A percentile compares a stretch with the other conserved stretches of the same genome.
Evolutionary conservation across 257 asterid species (phyloP).

Genomic region (Ophiorrhiza pumila): DNA sequence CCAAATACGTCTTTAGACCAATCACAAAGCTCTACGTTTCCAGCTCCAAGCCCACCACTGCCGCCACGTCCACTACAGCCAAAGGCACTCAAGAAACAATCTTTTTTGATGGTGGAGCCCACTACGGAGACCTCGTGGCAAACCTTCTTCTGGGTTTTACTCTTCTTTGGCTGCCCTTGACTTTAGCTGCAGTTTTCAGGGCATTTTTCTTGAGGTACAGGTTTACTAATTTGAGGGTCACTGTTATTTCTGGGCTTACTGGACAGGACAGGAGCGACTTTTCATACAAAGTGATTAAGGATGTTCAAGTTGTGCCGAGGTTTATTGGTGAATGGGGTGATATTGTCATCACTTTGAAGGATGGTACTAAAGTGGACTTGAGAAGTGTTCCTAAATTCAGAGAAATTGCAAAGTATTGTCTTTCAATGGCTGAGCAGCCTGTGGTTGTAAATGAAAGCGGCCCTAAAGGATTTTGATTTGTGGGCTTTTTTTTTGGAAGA

Average conservation of each 20-base stretch:
- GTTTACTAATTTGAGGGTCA: conserved; percentile 75
- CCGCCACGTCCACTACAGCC: conserved; percentile 35
- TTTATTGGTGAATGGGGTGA: conserved; percentile 98
- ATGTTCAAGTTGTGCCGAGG: conserved; percentile 93
- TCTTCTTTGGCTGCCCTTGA: conserved; percentile 84
- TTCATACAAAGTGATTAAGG: conserved; percentile 67
- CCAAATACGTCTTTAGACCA: conserved; percentile 32
- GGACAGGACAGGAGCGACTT: conserved; percentile 92
- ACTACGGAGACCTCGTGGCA: conserved; percentile 92
- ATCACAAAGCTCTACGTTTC: conserved; percentile 67
- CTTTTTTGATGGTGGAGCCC: conserved; percentile 94
- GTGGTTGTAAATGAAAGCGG: conserved; percentile 41
- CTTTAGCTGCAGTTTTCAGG: conserved; percentile 78
- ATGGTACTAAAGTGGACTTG: conserved; percentile 85
- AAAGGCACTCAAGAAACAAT: conserved; percentile 56
- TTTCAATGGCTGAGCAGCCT: conserved; percentile 65
- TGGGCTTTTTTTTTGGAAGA: not conserved
- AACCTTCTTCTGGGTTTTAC: conserved; percentile 89
- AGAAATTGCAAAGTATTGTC: conserved; percentile 85
- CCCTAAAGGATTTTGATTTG: conserved; percentile 61
- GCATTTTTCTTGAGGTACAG: conserved; percentile 81
- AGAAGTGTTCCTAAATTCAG: conserved; percentile 96
- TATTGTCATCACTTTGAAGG: conserved; percentile 72
- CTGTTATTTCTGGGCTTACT: conserved; percentile 84
- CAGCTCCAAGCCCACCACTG: conserved; percentile 46